phyloP scores from a whole-genome alignment of 441 rosid species.

The Gossypium lobatum region DNA sequence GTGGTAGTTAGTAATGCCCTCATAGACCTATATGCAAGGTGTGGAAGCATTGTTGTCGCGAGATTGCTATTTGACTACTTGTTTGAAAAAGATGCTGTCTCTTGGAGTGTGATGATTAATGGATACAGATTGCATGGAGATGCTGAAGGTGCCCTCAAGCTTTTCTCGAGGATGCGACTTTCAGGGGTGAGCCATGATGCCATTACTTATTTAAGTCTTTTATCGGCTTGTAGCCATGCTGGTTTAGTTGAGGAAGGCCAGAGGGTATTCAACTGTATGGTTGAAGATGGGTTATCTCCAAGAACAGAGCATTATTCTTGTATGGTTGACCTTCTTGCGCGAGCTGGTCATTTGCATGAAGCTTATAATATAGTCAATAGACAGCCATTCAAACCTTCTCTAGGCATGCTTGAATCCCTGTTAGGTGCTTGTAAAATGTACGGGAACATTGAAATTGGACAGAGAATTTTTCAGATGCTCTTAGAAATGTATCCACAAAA shows the following conservation, averaged over 20 bases:
- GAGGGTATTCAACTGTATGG: constrained; percentile 21
- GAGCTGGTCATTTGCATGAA: constrained; percentile 37
- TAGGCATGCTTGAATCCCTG: constrained; percentile 32
- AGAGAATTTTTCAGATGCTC: constrained; percentile 19
- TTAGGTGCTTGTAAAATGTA: constrained; percentile 32
- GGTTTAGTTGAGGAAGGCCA: constrained; percentile 26
- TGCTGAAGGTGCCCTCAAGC: constrained; percentile 20
- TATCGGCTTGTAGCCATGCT: constrained; percentile 38
- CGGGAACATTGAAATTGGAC: constrained; percentile 22
- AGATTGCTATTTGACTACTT: constrained; percentile 20
- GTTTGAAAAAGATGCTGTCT: constrained; percentile 22
- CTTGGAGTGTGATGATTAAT: constrained; percentile 31
- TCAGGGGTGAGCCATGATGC: constrained; percentile 21
- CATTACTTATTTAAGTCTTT: constrained; percentile 22
- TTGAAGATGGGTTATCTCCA: constrained; percentile 21
- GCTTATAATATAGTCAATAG: constrained; percentile 26
- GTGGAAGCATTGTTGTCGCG: constrained; percentile 22
- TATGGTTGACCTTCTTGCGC: constrained; percentile 45
- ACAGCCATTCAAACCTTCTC: constrained; percentile 31
- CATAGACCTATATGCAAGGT: constrained; percentile 26
- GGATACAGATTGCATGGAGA: constrained; percentile 26
- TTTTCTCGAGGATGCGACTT: constrained; percentile 24
- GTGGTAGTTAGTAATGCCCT: constrained; percentile 22
- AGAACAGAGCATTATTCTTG: constrained; percentile 46
- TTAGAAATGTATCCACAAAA: constrained; percentile 22